phyloP scores from a whole-genome alignment of 2,329 filamentous ascomycete genomes.

The Aureobasidium lini region DNA sequence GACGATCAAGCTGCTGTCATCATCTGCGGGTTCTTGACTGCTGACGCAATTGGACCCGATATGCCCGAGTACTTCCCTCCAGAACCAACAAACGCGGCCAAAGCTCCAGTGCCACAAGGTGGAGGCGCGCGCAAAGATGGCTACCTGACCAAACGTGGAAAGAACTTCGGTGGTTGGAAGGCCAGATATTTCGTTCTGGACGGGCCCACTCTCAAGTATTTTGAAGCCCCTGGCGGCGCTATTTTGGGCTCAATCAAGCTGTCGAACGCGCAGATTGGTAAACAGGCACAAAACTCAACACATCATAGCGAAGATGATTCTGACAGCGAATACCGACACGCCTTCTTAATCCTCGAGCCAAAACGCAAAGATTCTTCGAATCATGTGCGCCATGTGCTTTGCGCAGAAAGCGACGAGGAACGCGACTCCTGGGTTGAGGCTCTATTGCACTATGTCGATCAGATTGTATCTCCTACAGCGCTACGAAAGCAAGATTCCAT shows the following conservation, averaged over 20 bases:
- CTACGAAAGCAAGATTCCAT: conserved; percentile 1
- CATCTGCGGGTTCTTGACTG: conserved; percentile 79
- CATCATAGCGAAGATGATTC: conserved; percentile 58
- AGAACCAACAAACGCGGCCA: neutral
- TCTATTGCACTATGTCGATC: conserved; percentile 81
- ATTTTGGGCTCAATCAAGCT: conserved; percentile 93
- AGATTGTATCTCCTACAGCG: conserved; percentile 29
- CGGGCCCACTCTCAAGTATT: conserved; percentile 74
- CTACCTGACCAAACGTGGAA: conserved; percentile 91
- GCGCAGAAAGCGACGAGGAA: conserved; percentile 88
- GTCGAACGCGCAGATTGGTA: conserved; percentile 83
- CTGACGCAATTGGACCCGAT: conserved; percentile 54
- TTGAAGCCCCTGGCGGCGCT: conserved; percentile 80
- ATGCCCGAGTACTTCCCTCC: conserved; percentile 37
- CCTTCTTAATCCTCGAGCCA: conserved; percentile 88
- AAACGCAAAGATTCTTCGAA: conserved; percentile 91
- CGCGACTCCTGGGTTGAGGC: conserved; percentile 91
- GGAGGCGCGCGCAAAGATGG: conserved; percentile 58
- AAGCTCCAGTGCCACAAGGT: conserved; percentile 27
- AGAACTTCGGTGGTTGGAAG: conserved; percentile 99
- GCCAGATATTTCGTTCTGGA: conserved; percentile 66
- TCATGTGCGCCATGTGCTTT: conserved; percentile 86
- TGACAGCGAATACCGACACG: conserved; percentile 93
- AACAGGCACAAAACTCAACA: conserved; percentile 65
- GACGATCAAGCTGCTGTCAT: conserved; percentile 69